A percentile compares a stretch with the other conserved stretches of the same genome.
These are phyloP conservation scores for Diutina rugosa DNA, from an alignment of 1,139 yeast genomes.

Conservation along the genomic window DNA sequence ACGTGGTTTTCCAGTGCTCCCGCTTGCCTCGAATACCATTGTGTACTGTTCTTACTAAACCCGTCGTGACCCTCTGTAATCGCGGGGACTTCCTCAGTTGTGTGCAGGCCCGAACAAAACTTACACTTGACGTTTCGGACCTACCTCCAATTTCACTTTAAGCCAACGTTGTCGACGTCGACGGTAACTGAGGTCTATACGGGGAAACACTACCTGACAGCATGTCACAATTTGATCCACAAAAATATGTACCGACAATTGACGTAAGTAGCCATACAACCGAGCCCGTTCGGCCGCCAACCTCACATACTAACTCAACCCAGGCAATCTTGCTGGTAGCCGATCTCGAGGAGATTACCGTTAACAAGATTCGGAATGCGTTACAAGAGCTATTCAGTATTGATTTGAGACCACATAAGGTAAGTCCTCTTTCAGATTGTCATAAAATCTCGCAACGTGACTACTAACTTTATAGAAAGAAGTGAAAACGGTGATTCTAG, in stretches of 20 bases:
- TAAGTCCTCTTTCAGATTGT: conserved; percentile 12
- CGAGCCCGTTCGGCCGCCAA: not conserved
- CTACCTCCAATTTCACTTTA: not conserved
- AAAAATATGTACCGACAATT: not conserved
- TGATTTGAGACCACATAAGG: conserved; percentile 38
- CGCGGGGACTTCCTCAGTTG: not conserved
- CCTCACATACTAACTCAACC: conserved; percentile 11
- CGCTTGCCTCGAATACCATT: not conserved
- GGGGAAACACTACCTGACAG: not conserved
- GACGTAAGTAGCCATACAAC: not conserved
- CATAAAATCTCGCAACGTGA: not conserved
- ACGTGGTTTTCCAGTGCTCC: not conserved
- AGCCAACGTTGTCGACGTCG: not conserved
- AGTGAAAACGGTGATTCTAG: conserved; percentile 48
- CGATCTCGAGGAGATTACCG: conserved; percentile 58
- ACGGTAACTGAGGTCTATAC: not conserved
- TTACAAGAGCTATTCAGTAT: conserved; percentile 53
- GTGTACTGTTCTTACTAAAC: not conserved
- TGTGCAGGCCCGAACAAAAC: not conserved
- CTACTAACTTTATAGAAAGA: conserved; percentile 21
- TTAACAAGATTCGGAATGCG: conserved; percentile 58
- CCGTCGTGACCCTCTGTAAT: not conserved
- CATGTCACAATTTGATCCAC: not conserved
- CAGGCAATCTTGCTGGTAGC: conserved; percentile 68
- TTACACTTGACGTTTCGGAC: not conserved